Evolutionary conservation across 208 protist genomes (phyloP), one percentile per base, ranked within the genome.

Genomic region (Leishmania guyanensis): DNA sequence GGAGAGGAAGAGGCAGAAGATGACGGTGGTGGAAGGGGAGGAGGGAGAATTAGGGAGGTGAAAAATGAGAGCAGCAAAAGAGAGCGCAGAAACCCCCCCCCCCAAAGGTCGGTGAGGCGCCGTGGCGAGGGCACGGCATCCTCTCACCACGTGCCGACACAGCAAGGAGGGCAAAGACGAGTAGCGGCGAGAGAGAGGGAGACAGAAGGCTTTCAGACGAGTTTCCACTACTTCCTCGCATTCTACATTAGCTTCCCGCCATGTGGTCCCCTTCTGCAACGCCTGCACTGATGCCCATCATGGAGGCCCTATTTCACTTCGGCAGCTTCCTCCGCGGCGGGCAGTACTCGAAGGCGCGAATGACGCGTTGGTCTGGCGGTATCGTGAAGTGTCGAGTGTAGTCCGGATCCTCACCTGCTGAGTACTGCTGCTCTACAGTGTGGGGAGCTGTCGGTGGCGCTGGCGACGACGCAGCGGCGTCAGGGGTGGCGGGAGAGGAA

Each of bases 281-380:
- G 26, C 71, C 39, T 14, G 60, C 50, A 43, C 69, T n/a, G 43
- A 14, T 26, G 8, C 26, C 1, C 29, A 14, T 60, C 29, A 22
- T 51, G 8, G 46, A 74, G 50, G 22, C 14, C 9, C 26, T 12
- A 6, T 46, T 69, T 39, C 43, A 46, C 66, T 81, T 78, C 10
- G 82, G 77, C 46, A 66, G 14, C 64, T 64, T 78, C 5, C 74
- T 62, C 5, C 74, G 84, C 46, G 88, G 87, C 6, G 90, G 88
- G 78, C 88, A 92, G 82, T 91, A 94, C 83, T 92, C 88, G 58
- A 86, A 84, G 6, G 90, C 90, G 5, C 89, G 88, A 78, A 94
- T 94, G n/a, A 86, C 76, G 14, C 91, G 91, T 74, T 83, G 85
- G 71, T 89, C 83, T 8, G 86, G 81, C 14, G 86, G 86, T 22